Conservation (phyloP, 192 early-diverging fungal species). For the Backusella macrospora region DNA sequence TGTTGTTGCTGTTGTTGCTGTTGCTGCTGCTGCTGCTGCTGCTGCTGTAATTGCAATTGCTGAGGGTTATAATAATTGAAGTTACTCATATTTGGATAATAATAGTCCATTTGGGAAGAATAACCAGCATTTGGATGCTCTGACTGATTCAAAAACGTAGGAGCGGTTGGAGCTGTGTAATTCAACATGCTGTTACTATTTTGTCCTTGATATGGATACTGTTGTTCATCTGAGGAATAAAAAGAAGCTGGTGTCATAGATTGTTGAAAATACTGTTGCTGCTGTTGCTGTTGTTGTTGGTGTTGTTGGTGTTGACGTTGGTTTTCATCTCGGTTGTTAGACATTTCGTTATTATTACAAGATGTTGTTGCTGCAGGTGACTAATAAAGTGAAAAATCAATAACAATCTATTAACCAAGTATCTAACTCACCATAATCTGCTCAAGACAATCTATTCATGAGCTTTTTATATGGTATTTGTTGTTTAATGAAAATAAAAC, state of each 20-base stretch:
- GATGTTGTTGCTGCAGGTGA: conserved; percentile 16
- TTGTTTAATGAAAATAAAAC: neutral
- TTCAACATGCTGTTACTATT: neutral
- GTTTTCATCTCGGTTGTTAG: conserved; percentile 11
- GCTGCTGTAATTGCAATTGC: neutral
- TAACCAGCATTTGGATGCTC: neutral
- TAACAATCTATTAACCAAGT: neutral
- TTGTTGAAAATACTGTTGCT: neutral
- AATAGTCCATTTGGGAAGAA: neutral
- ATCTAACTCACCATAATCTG: conserved; percentile 2
- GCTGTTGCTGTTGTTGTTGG: neutral
- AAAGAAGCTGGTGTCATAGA: neutral
- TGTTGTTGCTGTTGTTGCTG: conserved; percentile 18
- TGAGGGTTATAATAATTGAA: neutral
- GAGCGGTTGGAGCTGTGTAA: neutral
- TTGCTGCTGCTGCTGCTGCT: neutral
- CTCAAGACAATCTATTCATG: conserved; percentile 2
- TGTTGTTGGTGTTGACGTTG: neutral
- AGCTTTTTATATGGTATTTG: neutral
- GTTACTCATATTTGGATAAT: neutral
- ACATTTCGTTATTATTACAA: conserved; percentile 10
- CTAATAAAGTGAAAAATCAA: neutral
- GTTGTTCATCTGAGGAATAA: conserved; percentile 1
- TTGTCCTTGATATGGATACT: neutral
- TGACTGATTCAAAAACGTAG: neutral